These are phyloP conservation scores for Neofusicoccum laricinum DNA, from an alignment of 2,329 filamentous ascomycete genomes.

Conservation along the genomic window DNA sequence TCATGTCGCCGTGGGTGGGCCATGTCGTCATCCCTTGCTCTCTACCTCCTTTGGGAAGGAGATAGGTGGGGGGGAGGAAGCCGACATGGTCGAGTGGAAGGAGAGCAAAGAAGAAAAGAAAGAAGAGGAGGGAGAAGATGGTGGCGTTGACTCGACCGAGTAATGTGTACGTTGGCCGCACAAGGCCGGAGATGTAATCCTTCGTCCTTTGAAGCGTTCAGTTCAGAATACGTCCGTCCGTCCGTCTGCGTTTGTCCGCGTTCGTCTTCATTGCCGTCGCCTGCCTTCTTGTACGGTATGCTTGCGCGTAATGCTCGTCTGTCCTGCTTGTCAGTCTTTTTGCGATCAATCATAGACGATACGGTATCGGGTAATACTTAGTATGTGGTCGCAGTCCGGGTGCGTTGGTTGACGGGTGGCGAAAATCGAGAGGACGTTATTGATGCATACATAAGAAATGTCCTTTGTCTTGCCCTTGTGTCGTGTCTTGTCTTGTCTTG, in stretches of 20 bases:
- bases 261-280: background rate
- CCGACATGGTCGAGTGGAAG: too few species aligned
- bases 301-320: background rate
- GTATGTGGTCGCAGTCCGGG: background rate
- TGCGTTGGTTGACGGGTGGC: background rate
- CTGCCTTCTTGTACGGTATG: background rate
- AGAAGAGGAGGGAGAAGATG: background rate
- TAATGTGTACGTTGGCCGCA: constrained; percentile 1
- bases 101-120: background rate
- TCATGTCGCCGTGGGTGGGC: background rate
- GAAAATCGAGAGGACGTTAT: background rate
- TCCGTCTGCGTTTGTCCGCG: background rate
- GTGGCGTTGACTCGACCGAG: background rate
- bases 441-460: too few species aligned
- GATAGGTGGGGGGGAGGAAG: background rate
- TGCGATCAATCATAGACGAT: background rate
- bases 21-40: background rate
- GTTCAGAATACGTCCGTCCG: background rate
- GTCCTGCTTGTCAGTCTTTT: background rate
- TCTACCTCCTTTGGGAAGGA: background rate
- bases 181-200: background rate
- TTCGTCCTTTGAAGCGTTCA: background rate
- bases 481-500: background rate
- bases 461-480: background rate
- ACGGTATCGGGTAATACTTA: background rate